A percentile compares a stretch with the other conserved stretches of the same genome.
Evolutionary conservation across 2,329 filamentous ascomycete genomes (phyloP).

Genomic region (Diplodia intermedia): DNA sequence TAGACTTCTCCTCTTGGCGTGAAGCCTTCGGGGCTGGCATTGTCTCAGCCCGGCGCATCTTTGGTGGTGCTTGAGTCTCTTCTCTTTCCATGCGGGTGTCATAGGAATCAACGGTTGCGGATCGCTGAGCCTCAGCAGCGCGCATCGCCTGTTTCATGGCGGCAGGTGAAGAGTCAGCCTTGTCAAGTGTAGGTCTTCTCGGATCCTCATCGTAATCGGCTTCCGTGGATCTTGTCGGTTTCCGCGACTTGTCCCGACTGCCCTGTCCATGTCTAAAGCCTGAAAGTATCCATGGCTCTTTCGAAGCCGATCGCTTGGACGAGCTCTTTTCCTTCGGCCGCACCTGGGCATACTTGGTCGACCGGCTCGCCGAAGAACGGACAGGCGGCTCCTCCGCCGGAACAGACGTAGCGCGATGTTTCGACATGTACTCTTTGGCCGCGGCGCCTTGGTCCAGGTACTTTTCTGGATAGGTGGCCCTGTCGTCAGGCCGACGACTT

Average conservation of each 20-base stretch:
- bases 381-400: constrained; percentile 10
- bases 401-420: constrained; percentile 8
- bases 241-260: constrained; percentile 39
- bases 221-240: constrained; percentile 45
- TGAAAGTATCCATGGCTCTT: constrained; percentile 23
- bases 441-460: constrained; percentile 12
- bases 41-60: constrained; percentile 52
- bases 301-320: constrained; percentile 22
- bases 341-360: constrained; percentile 18
- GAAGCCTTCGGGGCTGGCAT: constrained; percentile 46
- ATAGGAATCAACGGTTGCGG: constrained; percentile 41
- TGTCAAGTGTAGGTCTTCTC: constrained; percentile 47
- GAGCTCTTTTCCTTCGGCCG: constrained; percentile 20
- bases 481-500: constrained; percentile 23
- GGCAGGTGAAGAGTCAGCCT: constrained; percentile 48
- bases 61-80: constrained; percentile 40
- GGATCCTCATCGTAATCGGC: constrained; percentile 38
- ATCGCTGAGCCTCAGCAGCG: constrained; percentile 41
- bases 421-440: constrained; percentile 25
- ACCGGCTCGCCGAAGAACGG: constrained; percentile 8
- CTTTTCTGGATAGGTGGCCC: neutral
- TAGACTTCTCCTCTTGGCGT: constrained; percentile 42
- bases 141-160: constrained; percentile 42
- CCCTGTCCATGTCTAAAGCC: constrained; percentile 17
- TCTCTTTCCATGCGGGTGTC: constrained; percentile 40